Evolutionary conservation across 163 green algal genomes (phyloP).

Genomic region (Chlamydomonas reinhardtii): DNA sequence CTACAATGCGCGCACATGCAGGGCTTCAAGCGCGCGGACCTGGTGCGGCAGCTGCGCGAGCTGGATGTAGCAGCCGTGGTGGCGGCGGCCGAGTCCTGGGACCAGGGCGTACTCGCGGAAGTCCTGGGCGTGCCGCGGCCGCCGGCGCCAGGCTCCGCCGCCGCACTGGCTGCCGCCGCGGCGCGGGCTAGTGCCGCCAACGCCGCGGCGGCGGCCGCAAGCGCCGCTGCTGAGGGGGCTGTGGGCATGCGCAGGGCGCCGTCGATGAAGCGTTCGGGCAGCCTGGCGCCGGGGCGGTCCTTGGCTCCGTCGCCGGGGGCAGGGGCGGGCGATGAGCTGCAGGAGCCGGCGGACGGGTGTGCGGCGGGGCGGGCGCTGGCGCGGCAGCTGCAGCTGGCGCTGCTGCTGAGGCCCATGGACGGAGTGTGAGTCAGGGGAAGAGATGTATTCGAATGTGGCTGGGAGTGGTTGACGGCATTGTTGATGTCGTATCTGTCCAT

Average conservation of each 20-base stretch:
- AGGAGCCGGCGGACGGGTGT: background rate
- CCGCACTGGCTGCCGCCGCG: background rate
- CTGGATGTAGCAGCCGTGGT: constrained; percentile 15
- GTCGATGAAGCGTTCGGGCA: no score
- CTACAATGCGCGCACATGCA: background rate
- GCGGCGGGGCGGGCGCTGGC: background rate
- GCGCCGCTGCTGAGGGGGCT: no score
- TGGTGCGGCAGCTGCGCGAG: constrained; percentile 39
- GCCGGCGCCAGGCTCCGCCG: background rate
- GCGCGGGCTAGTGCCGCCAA: background rate
- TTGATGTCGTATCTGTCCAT: no score
- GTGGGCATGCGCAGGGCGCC: no score
- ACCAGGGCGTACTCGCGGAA: constrained; percentile 8
- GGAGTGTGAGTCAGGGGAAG: constrained; percentile 20
- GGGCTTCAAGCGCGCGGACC: constrained; percentile 17
- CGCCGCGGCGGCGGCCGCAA: background rate
- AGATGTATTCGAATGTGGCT: no score
- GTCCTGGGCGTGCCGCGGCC: constrained; percentile 25
- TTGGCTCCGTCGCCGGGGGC: no score
- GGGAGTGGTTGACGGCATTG: no score
- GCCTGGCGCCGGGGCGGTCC: no score
- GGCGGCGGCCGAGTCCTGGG: background rate
- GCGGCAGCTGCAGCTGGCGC: constrained; percentile 42
- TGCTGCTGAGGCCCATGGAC: constrained; percentile 40
- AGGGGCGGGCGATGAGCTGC: background rate